Evolutionary conservation across 1,284 basidiomycete genomes (phyloP).

Genomic region (Puccinia hordei): DNA sequence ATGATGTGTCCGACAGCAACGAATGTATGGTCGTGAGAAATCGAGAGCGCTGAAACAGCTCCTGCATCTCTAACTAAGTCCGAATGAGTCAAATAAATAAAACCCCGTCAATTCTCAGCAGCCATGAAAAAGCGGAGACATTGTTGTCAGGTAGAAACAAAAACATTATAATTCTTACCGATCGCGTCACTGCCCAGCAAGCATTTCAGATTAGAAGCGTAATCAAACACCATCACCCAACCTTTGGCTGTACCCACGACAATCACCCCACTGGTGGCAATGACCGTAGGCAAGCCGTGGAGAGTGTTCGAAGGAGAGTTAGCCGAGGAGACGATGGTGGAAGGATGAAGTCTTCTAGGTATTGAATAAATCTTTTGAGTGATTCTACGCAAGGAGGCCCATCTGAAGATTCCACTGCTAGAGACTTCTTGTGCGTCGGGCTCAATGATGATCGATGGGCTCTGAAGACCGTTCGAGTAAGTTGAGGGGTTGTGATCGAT

Average conservation of each 20-base stretch:
- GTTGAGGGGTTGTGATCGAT: neutral
- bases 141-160: no score
- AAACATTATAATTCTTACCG: slow-evolving; percentile 63
- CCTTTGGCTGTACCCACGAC: slow-evolving; percentile 84
- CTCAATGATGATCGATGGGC: slow-evolving; percentile 26
- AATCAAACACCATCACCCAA: slow-evolving; percentile 80
- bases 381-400: slow-evolving; percentile 40
- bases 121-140: neutral
- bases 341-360: neutral
- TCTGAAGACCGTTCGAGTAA: neutral
- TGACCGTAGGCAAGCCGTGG: slow-evolving; percentile 72
- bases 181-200: slow-evolving; percentile 71
- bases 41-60: slow-evolving; percentile 81
- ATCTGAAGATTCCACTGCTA: slow-evolving; percentile 20
- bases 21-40: slow-evolving; percentile 92
- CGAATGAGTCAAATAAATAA: no score
- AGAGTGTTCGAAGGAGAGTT: slow-evolving; percentile 31
- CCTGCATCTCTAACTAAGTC: slow-evolving; percentile 69
- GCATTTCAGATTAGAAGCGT: slow-evolving; percentile 79
- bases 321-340: neutral
- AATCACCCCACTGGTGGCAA: slow-evolving; percentile 83
- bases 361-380: slow-evolving; percentile 33
- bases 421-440: neutral
- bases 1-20: slow-evolving; percentile 83
- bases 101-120: neutral